Conservation (phyloP, 768 basidiomycete species). For the Rubroboletus pulcherrimus region DNA sequence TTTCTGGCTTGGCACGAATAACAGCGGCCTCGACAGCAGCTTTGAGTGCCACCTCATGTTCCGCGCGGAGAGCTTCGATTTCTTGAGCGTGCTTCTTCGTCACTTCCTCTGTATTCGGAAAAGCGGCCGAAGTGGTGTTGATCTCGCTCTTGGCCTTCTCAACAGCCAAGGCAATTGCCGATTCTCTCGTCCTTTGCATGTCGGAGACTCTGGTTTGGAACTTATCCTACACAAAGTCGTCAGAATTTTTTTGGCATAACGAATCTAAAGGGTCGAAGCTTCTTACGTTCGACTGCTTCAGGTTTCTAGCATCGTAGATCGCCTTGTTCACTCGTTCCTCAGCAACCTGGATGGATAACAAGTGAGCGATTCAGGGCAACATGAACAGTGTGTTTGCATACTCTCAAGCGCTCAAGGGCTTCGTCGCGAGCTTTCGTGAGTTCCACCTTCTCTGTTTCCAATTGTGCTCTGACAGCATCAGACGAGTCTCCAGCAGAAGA, state of each 20-base stretch:
- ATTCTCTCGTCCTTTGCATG: constrained; percentile 49
- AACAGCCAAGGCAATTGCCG: constrained; percentile 53
- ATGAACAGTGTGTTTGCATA: constrained; percentile 21
- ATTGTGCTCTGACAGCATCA: constrained; percentile 35
- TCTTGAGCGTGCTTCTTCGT: constrained; percentile 57
- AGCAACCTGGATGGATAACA: constrained; percentile 29
- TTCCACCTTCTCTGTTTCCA: constrained; percentile 60
- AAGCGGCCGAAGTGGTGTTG: constrained; percentile 18
- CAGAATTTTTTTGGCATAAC: background rate
- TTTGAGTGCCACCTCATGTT: constrained; percentile 52
- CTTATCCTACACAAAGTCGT: constrained; percentile 47
- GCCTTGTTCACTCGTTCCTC: constrained; percentile 44
- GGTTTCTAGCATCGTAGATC: constrained; percentile 40
- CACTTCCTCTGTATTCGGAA: constrained; percentile 36
- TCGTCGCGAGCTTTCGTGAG: constrained; percentile 57
- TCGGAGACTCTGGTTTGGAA: constrained; percentile 53
- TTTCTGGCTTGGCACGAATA: constrained; percentile 36
- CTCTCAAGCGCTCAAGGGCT: constrained; percentile 58
- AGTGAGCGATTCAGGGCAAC: background rate
- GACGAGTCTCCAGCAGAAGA: constrained; percentile 21
- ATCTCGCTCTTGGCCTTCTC: constrained; percentile 52
- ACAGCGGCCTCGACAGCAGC: constrained; percentile 49
- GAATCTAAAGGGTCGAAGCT: background rate
- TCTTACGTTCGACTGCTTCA: constrained; percentile 33
- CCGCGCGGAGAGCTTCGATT: constrained; percentile 51